Conservation (phyloP, 129 eudicot species). For the Flaveria sonorensis region DNA sequence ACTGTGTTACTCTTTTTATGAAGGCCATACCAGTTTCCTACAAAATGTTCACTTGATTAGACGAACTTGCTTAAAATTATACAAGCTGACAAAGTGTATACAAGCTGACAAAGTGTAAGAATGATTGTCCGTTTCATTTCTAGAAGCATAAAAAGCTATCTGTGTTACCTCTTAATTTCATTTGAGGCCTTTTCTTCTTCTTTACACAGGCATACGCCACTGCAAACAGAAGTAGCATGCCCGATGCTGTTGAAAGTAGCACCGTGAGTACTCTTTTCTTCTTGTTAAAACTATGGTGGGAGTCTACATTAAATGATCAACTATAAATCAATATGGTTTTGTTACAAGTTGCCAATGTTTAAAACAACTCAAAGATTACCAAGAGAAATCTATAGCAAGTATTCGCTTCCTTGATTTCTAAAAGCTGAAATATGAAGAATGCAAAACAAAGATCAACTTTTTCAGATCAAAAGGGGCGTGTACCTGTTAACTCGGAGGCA, state of each 20-base stretch:
- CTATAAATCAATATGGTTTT: constrained; percentile 13
- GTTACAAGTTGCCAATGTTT: neutral
- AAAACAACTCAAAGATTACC: neutral
- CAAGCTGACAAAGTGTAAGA: constrained; percentile 2
- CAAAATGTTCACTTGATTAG: constrained; percentile 8
- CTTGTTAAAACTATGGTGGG: neutral
- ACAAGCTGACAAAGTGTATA: constrained; percentile 13
- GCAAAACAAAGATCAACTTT: neutral
- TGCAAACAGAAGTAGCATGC: constrained; percentile 13
- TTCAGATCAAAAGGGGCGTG: neutral
- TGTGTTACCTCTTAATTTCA: constrained; percentile 11
- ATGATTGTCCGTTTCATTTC: constrained; percentile 8
- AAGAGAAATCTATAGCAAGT: neutral
- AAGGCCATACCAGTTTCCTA: constrained; percentile 8
- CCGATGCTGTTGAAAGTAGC: neutral
- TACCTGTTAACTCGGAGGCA: constrained; percentile 47
- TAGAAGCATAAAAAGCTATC: neutral
- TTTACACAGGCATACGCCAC: constrained; percentile 3
- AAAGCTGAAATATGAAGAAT: neutral
- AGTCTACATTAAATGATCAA: neutral
- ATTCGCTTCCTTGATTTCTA: neutral
- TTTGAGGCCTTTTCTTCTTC: constrained; percentile 13
- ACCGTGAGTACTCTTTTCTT: neutral
- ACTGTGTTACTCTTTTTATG: constrained; percentile 6
- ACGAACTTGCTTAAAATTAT: neutral